These are phyloP conservation scores for Phytopythium kandeliae DNA, from an alignment of 352 stramenopile species.

Conservation along the genomic window DNA sequence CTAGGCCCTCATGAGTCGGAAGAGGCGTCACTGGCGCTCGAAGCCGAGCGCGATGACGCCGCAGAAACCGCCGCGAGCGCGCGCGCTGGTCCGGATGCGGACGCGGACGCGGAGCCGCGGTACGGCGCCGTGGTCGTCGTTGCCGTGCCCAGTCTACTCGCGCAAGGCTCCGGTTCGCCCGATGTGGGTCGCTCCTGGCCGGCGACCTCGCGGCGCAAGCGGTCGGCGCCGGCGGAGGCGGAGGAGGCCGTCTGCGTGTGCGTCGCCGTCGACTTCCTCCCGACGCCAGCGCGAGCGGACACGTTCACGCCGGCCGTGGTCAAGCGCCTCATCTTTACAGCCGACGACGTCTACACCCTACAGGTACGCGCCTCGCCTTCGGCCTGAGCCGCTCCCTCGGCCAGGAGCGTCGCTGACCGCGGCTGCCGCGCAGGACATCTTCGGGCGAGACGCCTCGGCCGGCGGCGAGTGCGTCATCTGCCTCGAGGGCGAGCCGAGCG, in stretches of 20 bases:
- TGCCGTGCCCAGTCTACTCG: constrained; percentile 8
- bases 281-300: constrained; percentile 28
- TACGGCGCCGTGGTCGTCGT: constrained; percentile 31
- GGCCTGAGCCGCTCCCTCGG: too few relatives aligned
- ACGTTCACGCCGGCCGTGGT: constrained; percentile 24
- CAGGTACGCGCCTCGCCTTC: constrained; percentile 22
- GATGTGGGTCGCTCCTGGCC: constrained; percentile 2
- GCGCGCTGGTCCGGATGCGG: too few relatives aligned
- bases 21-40: constrained; percentile 8
- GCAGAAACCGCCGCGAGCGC: too few relatives aligned
- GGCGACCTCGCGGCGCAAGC: constrained; percentile 1
- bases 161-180: constrained; percentile 1
- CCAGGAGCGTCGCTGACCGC: too few relatives aligned
- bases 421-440: constrained; percentile 63
- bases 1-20: constrained; percentile 3
- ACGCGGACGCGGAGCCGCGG: constrained; percentile 6
- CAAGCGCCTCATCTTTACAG: constrained; percentile 44
- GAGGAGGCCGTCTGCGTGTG: constrained; percentile 40
- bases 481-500: constrained; percentile 31
- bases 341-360: constrained; percentile 23
- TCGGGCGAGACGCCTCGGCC: constrained; percentile 18
- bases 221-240: background rate
- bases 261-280: constrained; percentile 51
- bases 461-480: constrained; percentile 62
- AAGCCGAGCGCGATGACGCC: constrained; percentile 12